Evolutionary conservation across 257 asterid genomes (phyloP).

Genomic region (Capsicum pubescens): DNA sequence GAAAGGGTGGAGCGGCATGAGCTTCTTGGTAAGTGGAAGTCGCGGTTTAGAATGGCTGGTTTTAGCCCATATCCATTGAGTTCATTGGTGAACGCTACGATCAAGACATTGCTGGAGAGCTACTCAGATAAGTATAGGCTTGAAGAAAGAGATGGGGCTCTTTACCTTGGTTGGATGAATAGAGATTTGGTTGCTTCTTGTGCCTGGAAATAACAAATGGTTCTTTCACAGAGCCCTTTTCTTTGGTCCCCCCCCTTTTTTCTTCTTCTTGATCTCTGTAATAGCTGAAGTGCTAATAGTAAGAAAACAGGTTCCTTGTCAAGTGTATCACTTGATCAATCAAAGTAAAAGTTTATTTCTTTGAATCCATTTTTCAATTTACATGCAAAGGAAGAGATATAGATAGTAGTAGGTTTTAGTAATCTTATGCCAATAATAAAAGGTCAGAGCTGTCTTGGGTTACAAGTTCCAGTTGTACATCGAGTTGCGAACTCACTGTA

Average conservation of each 20-base stretch:
- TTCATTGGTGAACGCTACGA: constrained; percentile 70
- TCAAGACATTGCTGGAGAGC: constrained; percentile 60
- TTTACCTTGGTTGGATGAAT: constrained; percentile 91
- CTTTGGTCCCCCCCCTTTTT: background rate
- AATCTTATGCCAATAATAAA: background rate
- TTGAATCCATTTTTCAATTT: background rate
- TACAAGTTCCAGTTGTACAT: too few species aligned
- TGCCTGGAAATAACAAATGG: constrained; percentile 73
- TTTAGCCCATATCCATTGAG: constrained; percentile 73
- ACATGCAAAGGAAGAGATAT: background rate
- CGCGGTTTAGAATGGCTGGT: constrained; percentile 83
- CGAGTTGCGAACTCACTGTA: too few species aligned
- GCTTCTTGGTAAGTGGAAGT: constrained; percentile 78
- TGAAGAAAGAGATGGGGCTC: constrained; percentile 84
- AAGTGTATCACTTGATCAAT: constrained; percentile 20
- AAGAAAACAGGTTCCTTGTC: background rate
- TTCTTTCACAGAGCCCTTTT: background rate
- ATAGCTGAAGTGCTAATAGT: constrained; percentile 21
- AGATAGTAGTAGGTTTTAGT: background rate
- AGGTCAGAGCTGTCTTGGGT: too few species aligned
- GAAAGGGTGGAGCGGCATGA: constrained; percentile 88
- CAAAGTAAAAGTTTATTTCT: constrained; percentile 19
- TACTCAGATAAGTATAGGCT: constrained; percentile 65
- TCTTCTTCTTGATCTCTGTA: background rate
- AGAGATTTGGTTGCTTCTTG: constrained; percentile 89